Evolutionary conservation across 805 yeast genomes (phyloP).

Genomic region (Nakazawaea ambrosiae): DNA sequence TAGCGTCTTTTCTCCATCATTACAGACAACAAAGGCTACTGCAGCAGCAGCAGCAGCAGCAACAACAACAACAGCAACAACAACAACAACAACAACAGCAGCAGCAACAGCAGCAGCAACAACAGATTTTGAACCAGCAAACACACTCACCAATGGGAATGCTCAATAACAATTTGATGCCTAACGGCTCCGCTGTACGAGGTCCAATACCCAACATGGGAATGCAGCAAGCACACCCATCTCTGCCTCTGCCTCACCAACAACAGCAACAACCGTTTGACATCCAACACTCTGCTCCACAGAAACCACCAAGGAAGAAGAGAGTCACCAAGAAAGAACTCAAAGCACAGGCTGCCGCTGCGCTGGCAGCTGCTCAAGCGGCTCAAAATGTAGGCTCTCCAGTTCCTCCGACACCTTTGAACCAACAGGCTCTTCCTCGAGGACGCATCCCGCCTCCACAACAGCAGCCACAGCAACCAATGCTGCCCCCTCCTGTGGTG

Average conservation of each 20-base stretch:
- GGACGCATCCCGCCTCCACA: constrained; percentile 3
- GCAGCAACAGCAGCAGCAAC: constrained; percentile 4
- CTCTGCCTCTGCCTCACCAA: not conserved
- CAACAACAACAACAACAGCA: constrained; percentile 13
- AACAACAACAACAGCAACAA: constrained; percentile 10
- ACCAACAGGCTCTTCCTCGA: not conserved
- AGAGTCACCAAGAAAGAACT: constrained; percentile 7
- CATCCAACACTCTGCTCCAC: not conserved
- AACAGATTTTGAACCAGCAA: constrained; percentile 16
- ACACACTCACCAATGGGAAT: constrained; percentile 11
- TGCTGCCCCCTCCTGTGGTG: constrained; percentile 26
- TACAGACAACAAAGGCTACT: constrained; percentile 24
- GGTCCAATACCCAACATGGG: constrained; percentile 1
- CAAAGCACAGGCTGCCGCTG: constrained; percentile 10
- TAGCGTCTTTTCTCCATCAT: constrained; percentile 25
- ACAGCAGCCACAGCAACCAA: constrained; percentile 1
- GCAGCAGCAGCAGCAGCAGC: constrained; percentile 14
- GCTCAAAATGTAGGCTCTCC: not conserved
- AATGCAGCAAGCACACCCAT: constrained; percentile 7
- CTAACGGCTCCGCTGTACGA: not conserved
- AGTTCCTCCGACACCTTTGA: not conserved
- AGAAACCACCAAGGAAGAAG: constrained; percentile 7
- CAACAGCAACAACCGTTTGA: constrained; percentile 1
- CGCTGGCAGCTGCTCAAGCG: constrained; percentile 2
- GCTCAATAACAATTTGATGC: constrained; percentile 11